A percentile compares a stretch with the other conserved stretches of the same genome.
Evolutionary conservation across 345 rosid species (phyloP).

Genomic region (Lenwebbia sp.): DNA sequence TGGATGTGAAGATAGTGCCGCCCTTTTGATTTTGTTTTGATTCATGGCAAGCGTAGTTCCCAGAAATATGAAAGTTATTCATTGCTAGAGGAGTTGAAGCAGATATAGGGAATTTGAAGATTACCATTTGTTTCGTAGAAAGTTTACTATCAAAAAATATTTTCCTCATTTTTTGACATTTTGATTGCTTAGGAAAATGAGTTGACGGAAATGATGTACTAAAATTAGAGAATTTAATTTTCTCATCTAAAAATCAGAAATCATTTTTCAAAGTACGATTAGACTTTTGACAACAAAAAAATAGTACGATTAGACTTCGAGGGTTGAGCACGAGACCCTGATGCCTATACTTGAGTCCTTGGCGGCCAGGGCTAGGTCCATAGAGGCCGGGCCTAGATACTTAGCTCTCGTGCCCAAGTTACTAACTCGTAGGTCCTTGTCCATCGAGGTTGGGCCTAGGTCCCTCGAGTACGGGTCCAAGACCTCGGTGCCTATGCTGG

Average conservation of each 20-base stretch:
- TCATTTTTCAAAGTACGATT: background rate
- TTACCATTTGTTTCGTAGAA: background rate
- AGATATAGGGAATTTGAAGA: background rate
- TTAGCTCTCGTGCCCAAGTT: background rate
- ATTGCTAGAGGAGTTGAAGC: background rate
- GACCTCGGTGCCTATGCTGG: fast-evolving
- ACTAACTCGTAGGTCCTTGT: background rate
- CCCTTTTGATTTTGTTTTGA: background rate
- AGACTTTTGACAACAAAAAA: background rate
- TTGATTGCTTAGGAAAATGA: background rate
- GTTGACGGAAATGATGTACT: fast-evolving
- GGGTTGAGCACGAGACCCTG: background rate
- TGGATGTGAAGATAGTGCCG: background rate
- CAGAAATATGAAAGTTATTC: background rate
- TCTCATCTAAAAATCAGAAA: fast-evolving
- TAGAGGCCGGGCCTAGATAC: fast-evolving
- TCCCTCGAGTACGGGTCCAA: background rate
- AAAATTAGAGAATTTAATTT: background rate
- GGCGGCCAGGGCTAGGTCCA: background rate
- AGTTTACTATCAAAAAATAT: fast-evolving
- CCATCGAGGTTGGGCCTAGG: background rate
- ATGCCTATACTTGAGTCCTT: fast-evolving
- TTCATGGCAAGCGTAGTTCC: background rate
- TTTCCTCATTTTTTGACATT: background rate
- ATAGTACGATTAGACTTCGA: background rate